Evolutionary conservation across 2,329 filamentous ascomycete species (phyloP), one percentile per base, ranked within the genome.

Genomic region (Stachybotrys chlorohalonatus): DNA sequence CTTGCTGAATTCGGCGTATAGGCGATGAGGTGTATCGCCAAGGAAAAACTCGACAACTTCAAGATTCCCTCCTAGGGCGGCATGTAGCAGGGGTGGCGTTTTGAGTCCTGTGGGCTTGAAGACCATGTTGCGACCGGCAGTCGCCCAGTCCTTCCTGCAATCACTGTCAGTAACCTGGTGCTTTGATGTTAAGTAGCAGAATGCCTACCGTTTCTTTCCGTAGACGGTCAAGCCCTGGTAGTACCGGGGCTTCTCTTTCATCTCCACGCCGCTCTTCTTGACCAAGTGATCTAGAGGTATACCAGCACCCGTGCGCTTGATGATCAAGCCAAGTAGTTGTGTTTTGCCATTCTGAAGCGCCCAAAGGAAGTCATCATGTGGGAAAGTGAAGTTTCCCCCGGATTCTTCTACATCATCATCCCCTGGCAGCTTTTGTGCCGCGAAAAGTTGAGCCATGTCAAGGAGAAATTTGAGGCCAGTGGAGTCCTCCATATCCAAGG

Each of bases 221-320:
- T 87, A 84, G 1, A 95, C 85, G 1, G 83, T 85, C 32, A 93
- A 69, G 0, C 90, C 90, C 67, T 89, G 86, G 64, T 95, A 95
- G 66, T 82, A 89, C 16, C 79, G 79, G 1, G 88, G 82, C 66
- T 86, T 88, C 59, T 81, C 74, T 53, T 81, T 75, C 51, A 85
- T 67, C 61, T 86, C 78, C 1, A 86, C 69, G 3, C 87, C 87
- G 54, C 78, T 85, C 55, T 80, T 80, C 68, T 85, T 80, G 48
- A 88, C 79, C 6, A 94, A 70, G 16, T 81, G 73, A 51, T 87
- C 80, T 0, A 92, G 70, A 0, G 87, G 86, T 56, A 93, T 79
- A 1, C 87, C 87, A 5, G 82, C 82, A 1, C 87, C 89, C 7
- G 81, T 82, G 7, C 74, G 73, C 63, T 78, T 82, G 66, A 93